Base-by-base conservation (phyloP, 1,284 basidiomycete species). In the Chalciporus sp. region DNA sequence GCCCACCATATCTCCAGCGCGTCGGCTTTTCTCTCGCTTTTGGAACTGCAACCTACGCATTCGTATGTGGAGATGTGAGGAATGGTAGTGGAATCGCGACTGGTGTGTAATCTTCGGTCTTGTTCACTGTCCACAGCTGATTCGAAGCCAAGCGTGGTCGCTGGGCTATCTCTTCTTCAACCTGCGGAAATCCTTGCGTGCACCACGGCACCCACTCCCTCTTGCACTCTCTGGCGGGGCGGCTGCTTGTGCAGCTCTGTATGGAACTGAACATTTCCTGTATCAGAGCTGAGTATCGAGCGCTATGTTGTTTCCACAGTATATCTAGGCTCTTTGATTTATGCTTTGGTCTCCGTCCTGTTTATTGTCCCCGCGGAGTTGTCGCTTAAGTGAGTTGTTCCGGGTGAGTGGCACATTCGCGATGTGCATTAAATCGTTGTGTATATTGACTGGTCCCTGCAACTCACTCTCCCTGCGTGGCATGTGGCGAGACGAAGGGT, bases 51-150 rank as follows among this genome's bases (percentile, higher is more conserved):
- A 78, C 76, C 1, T 80, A 78, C 59, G 72, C 77, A 1, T 60
- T 78, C 31, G 57, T 66, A 1, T 44, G 69, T 3, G 79, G 78
- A 2, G 77, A 81, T 47, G 59, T 58, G 17, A 64, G 71, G 14
- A 81, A 81, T 45, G 78, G 79, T 0, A 72, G 74, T 51, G 77
- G 79, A 0, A 74, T 80, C 23, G 63, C 73, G 16, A 79, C 79
- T 44, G 74, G 77, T 74, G 42, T 37, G 64, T 53, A 3, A 11
- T 43, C 31, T 4, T 35, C 41, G 7, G 6, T 20, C 27, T 10
- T 20, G 14, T n/a, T 5, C 7, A 23, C 33, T 27, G 37, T 5
- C 14, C 42, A 6, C 16, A 6, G 23, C 33, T 46, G 7, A 41
- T 7, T 4, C 40, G 31, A 16, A 33, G 10, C 17, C 27, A 11